Evolutionary conservation across 192 early-diverging fungal genomes (phyloP).

Genomic region (Entomortierella lignicola): DNA sequence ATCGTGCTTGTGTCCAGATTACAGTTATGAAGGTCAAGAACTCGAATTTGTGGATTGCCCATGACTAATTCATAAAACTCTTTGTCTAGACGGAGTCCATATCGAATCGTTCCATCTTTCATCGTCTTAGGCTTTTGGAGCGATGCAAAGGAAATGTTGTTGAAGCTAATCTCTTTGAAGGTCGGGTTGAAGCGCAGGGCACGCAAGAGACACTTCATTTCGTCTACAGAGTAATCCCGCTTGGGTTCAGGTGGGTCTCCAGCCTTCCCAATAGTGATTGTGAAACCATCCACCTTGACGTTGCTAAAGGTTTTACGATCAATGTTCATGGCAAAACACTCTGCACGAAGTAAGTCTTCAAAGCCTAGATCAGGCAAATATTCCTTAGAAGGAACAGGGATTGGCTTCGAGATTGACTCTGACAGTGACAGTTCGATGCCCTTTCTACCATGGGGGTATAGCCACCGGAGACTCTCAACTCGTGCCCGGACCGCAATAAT

Average conservation of each 20-base stretch:
- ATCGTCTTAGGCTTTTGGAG: slow-evolving; percentile 38
- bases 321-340: slow-evolving; percentile 45
- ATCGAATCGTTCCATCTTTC: slow-evolving; percentile 43
- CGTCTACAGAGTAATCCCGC: slow-evolving; percentile 43
- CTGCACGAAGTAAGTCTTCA: slow-evolving; percentile 48
- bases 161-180: slow-evolving; percentile 47
- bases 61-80: slow-evolving; percentile 53
- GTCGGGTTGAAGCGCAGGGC: slow-evolving; percentile 54
- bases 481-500: slow-evolving; percentile 47
- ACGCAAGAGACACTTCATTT: slow-evolving; percentile 50
- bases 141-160: slow-evolving; percentile 38
- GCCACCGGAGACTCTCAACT: slow-evolving; percentile 49
- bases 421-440: slow-evolving; percentile 43
- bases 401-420: slow-evolving; percentile 23
- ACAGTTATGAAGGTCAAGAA: slow-evolving; percentile 40
- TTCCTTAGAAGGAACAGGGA: slow-evolving; percentile 46
- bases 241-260: slow-evolving; percentile 4
- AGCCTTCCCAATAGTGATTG: slow-evolving; percentile 16
- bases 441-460: slow-evolving; percentile 42
- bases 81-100: slow-evolving; percentile 47
- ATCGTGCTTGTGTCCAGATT: slow-evolving; percentile 45
- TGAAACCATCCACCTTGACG: slow-evolving; percentile 27
- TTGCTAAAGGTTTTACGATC: slow-evolving; percentile 37
- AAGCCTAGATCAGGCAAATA: slow-evolving; percentile 40
- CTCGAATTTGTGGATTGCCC: slow-evolving; percentile 47